Evolutionary conservation across 139 green algal genomes (phyloP).

Genomic region (Chlorella sorokiniana): DNA sequence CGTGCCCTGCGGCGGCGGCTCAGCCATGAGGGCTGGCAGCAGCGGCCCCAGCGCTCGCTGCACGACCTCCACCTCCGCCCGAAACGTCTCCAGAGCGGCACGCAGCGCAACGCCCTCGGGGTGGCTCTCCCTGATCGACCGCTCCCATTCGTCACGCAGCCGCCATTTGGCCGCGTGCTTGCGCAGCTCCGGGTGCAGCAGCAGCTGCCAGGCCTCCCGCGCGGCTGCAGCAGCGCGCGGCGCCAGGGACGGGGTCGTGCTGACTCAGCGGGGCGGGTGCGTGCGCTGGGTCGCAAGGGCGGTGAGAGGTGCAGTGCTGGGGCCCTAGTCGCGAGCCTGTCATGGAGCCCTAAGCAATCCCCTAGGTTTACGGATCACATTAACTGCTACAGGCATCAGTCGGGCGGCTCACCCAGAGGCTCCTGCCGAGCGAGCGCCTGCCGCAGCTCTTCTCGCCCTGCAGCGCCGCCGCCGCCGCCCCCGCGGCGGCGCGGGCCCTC

Average conservation of each 20-base stretch:
- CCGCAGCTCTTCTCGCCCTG: background rate
- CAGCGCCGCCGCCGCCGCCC: background rate
- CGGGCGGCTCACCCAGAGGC: background rate
- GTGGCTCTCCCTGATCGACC: conserved; percentile 64
- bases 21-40: conserved; percentile 23
- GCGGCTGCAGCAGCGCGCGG: background rate
- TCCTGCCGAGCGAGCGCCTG: background rate
- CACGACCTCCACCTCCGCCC: conserved; percentile 48
- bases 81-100: conserved; percentile 50
- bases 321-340: no score
- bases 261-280: background rate
- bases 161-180: conserved; percentile 57
- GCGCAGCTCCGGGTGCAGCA: conserved; percentile 52
- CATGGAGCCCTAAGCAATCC: no score
- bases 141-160: conserved; percentile 55
- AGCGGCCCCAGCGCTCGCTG: conserved; percentile 36
- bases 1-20: background rate
- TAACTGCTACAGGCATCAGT: no score
- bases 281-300: background rate
- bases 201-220: conserved; percentile 28
- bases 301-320: no score
- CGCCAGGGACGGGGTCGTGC: background rate
- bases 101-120: conserved; percentile 18
- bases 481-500: conserved; percentile 20
- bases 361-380: no score